Evolutionary conservation across 192 early-diverging fungal genomes (phyloP).

Genomic region (Backusella tarrabulga): DNA sequence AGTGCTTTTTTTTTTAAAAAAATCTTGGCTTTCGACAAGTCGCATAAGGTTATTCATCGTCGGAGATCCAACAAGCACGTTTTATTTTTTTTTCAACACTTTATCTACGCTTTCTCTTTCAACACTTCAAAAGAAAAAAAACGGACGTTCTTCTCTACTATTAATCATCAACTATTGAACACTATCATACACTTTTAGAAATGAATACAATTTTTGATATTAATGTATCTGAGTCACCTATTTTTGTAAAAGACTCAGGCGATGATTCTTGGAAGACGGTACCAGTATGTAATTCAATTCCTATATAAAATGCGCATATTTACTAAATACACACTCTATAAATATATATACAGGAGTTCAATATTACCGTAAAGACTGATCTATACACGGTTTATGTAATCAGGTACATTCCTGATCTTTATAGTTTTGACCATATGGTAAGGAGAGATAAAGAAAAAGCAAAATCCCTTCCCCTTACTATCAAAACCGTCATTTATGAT

Average conservation of each 20-base stretch:
- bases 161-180: background rate
- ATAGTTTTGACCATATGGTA: slow-evolving; percentile 53
- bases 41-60: background rate
- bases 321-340: background rate
- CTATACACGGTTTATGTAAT: slow-evolving; percentile 34
- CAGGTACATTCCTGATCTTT: slow-evolving; percentile 50
- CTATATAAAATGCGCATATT: too few species aligned
- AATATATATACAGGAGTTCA: slow-evolving; percentile 36
- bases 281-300: background rate
- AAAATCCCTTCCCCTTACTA: background rate
- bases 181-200: background rate
- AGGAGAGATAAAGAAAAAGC: background rate
- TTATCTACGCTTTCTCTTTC: background rate
- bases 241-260: slow-evolving; percentile 11
- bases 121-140: slow-evolving; percentile 5
- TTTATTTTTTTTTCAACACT: background rate
- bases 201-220: slow-evolving; percentile 12
- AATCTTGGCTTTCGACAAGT: background rate
- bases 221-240: slow-evolving; percentile 8
- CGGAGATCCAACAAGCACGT: slow-evolving; percentile 10
- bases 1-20: slow-evolving; percentile 4
- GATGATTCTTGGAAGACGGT: slow-evolving; percentile 12
- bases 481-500: slow-evolving; percentile 2
- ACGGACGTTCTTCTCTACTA: background rate
- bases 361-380: slow-evolving; percentile 38